Evolutionary conservation across 1,284 basidiomycete species (phyloP), one percentile per base, ranked within the genome.

Genomic region (Trametes polyzona): DNA sequence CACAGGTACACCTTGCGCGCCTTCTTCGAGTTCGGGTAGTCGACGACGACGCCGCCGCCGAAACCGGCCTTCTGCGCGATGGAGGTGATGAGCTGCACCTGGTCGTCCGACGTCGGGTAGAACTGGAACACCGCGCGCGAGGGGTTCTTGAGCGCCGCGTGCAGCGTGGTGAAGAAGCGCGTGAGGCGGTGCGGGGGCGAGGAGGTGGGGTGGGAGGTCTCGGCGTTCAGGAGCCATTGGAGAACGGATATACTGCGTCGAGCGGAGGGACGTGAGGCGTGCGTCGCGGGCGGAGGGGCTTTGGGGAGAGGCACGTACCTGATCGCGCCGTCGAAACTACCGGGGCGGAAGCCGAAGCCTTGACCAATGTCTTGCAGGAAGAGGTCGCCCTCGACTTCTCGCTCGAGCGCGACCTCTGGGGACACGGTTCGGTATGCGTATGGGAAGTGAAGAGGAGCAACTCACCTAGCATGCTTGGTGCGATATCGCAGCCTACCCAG

Each of bases 181-280:
- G 84, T 85, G 30, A 99, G 83, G 40, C 97, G 92, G 67, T 95
- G 91, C 0, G 95, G 92, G 0, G 97, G 97, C 2, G 95, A 96
- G 55, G 90, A 92, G 19, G 90, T 91, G 32, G 95, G 92, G 61
- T 93, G 87, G 3, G 92, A 89, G 26, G 94, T 91, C 73, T 99
- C 97, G 36, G 97, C 96, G 72, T 99, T 99, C 59, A 98, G 84
- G 0, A 99, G 83, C 97, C 97, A 99, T 77, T 99, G 97, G 2
- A 99, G 81, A 23, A 98, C 97, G 19, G 97, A 99, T 70, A 99
- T 93, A 69, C 95, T 97, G 66, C 14, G 48, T n/a, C 32, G 36
- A 21, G 43, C n/a, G 8, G 23, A 10, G n/a, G 27, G 30, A 3
- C 7, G 33, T 26, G 24, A 23, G 46, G 26, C n/a, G n/a, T n/a